These are phyloP conservation scores for Rhynchospora tenuis DNA, from an alignment of 176 grass and related monocot species.

Conservation along the genomic window DNA sequence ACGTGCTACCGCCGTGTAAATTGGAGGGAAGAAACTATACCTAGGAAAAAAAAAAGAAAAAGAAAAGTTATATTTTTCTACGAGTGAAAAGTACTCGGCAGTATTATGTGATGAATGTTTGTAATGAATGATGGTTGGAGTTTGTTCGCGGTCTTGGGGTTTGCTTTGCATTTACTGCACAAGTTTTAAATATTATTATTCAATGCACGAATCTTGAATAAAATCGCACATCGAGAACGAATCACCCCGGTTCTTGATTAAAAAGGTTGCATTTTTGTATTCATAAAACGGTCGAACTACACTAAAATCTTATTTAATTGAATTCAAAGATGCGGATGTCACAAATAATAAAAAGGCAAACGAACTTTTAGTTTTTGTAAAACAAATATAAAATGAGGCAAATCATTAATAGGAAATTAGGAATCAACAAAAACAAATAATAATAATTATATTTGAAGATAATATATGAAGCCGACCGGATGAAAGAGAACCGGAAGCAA, in stretches of 20 bases:
- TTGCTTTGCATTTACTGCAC: slow-evolving; percentile 8
- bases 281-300: neutral
- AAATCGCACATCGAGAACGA: neutral
- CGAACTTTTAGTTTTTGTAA: too few species aligned
- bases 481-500: neutral
- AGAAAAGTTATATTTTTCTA: neutral
- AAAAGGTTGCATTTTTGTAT: neutral
- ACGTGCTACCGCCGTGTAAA: neutral
- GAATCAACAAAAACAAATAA: too few species aligned
- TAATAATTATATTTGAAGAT: neutral
- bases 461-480: neutral
- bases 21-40: neutral
- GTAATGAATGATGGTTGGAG: slow-evolving; percentile 5
- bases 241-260: neutral
- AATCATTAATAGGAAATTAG: neutral
- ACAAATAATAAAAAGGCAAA: too few species aligned
- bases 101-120: neutral
- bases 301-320: neutral
- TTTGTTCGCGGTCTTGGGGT: neutral
- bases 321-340: too few species aligned
- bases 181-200: neutral
- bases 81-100: neutral
- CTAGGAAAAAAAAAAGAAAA: neutral
- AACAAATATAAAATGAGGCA: neutral
- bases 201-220: neutral